phyloP scores from a whole-genome alignment of 768 basidiomycete species.

The Suillus clintonianus region DNA sequence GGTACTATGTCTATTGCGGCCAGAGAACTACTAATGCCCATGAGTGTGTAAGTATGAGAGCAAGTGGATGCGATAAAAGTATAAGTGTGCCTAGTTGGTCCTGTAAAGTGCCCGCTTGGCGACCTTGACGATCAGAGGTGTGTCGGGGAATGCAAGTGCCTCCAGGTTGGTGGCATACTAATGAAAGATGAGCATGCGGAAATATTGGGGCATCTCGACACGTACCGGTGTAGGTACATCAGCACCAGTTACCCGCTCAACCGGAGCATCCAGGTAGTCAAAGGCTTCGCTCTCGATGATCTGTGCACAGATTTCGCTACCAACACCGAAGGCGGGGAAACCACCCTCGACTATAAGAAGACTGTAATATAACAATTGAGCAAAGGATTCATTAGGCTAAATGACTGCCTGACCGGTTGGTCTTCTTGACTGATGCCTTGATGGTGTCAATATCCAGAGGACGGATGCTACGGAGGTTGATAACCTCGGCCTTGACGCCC shows the following conservation, averaged over 20 bases:
- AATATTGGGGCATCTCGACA: conserved; percentile 16
- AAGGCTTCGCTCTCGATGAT: conserved; percentile 97
- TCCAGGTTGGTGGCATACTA: conserved; percentile 93
- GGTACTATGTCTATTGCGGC: conserved; percentile 20
- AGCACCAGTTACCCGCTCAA: conserved; percentile 96
- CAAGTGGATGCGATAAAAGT: conserved; percentile 10
- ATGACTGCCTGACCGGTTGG: conserved; percentile 68
- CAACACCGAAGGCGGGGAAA: conserved; percentile 98
- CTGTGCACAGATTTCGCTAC: conserved; percentile 97
- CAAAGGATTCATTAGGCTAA: neutral
- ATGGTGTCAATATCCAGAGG: conserved; percentile 98
- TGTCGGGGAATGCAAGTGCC: conserved; percentile 91
- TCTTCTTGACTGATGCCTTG: conserved; percentile 97
- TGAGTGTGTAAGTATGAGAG: conserved; percentile 12
- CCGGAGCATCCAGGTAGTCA: conserved; percentile 97
- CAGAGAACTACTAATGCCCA: conserved; percentile 16
- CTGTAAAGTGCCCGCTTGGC: conserved; percentile 92
- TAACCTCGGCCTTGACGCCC: conserved; percentile 95
- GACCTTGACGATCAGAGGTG: conserved; percentile 88
- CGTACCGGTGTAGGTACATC: conserved; percentile 95
- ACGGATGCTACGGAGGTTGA: conserved; percentile 95
- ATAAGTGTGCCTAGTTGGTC: conserved; percentile 55
- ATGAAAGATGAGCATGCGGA: neutral
- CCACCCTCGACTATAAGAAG: conserved; percentile 96
- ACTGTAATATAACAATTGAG: conserved; percentile 38